These are phyloP conservation scores for Zalaria sp. DNA, from an alignment of 2,329 filamentous ascomycete species.

Conservation along the genomic window DNA sequence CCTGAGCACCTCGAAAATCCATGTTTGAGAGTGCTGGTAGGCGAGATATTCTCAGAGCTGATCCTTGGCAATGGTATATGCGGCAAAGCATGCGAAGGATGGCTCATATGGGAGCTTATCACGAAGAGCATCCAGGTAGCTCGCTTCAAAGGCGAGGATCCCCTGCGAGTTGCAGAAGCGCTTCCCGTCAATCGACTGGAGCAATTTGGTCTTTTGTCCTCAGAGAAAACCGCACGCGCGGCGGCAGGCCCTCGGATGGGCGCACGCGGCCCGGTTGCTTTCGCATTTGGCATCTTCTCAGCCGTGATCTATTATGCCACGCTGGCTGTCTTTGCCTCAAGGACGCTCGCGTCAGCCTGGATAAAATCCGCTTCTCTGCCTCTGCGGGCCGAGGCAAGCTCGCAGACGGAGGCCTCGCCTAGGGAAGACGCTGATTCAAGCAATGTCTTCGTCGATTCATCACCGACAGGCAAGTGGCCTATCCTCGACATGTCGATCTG, in stretches of 20 bases:
- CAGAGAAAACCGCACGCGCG: slow-evolving; percentile 6
- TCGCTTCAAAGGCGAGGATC: slow-evolving; percentile 16
- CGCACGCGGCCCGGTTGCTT: neutral
- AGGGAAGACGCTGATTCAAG: too few relatives aligned
- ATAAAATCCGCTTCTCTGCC: too few relatives aligned
- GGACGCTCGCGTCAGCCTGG: too few relatives aligned
- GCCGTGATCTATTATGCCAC: too few relatives aligned
- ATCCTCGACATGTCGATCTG: slow-evolving; percentile 67
- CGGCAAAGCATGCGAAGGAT: slow-evolving; percentile 71
- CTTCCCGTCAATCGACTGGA: slow-evolving; percentile 32
- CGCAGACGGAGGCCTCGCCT: too few relatives aligned
- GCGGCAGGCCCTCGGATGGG: too few relatives aligned
- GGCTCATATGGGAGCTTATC: slow-evolving; percentile 76
- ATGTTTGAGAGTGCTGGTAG: slow-evolving; percentile 69
- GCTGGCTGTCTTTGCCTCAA: too few relatives aligned
- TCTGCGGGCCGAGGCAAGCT: too few relatives aligned
- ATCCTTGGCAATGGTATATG: slow-evolving; percentile 72
- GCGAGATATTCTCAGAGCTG: slow-evolving; percentile 79
- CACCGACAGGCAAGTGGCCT: slow-evolving; percentile 36
- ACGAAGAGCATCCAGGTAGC: slow-evolving; percentile 48
- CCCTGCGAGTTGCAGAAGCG: slow-evolving; percentile 9
- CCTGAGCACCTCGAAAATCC: slow-evolving; percentile 85
- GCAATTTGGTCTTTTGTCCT: slow-evolving; percentile 40
- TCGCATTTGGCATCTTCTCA: too few relatives aligned
- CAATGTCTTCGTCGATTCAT: too few relatives aligned